Conservation (phyloP, 2,329 filamentous ascomycete species). For the Seiridium unicorne region DNA sequence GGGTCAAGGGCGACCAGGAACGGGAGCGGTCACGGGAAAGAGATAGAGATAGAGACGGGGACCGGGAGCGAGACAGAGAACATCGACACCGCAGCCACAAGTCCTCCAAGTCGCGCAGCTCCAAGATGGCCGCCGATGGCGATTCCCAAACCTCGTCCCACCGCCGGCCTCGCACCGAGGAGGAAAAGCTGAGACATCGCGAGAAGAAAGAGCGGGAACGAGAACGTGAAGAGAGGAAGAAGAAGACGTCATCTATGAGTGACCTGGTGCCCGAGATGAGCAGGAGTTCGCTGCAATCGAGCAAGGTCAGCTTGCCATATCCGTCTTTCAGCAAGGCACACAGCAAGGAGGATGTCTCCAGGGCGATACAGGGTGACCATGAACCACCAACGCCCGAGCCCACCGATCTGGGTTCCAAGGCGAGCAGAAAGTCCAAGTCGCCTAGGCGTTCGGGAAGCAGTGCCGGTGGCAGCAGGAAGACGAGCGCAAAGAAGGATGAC, state of each 20-base stretch:
- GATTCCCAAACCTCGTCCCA: conserved; percentile 24
- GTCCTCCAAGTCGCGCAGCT: conserved; percentile 22
- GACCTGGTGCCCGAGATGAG: conserved; percentile 29
- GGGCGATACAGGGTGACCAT: conserved; percentile 15
- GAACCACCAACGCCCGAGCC: conserved; percentile 67
- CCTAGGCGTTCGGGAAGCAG: conserved; percentile 35
- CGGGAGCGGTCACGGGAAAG: conserved; percentile 2
- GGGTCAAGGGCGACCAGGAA: conserved; percentile 6
- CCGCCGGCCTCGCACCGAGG: conserved; percentile 26
- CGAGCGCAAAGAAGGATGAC: conserved; percentile 40
- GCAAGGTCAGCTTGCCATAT: conserved; percentile 30
- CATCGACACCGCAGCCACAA: conserved; percentile 19
- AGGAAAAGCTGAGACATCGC: conserved; percentile 8
- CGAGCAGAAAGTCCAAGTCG: conserved; percentile 47
- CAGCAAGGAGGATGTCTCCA: conserved; percentile 78
- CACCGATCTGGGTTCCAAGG: conserved; percentile 62
- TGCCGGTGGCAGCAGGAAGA: conserved; percentile 32
- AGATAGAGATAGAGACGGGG: conserved; percentile 6
- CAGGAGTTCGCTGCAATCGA: conserved; percentile 17
- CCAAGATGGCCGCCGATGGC: conserved; percentile 22
- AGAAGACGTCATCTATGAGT: conserved; percentile 27
- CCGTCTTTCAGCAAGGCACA: conserved; percentile 65
- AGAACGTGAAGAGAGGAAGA: conserved; percentile 15
- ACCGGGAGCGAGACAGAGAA: conserved; percentile 22
- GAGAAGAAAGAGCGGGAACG: conserved; percentile 25